Conservation (phyloP, 176 grass and related monocot genomes). For the Miscanthus lutarioriparius region DNA sequence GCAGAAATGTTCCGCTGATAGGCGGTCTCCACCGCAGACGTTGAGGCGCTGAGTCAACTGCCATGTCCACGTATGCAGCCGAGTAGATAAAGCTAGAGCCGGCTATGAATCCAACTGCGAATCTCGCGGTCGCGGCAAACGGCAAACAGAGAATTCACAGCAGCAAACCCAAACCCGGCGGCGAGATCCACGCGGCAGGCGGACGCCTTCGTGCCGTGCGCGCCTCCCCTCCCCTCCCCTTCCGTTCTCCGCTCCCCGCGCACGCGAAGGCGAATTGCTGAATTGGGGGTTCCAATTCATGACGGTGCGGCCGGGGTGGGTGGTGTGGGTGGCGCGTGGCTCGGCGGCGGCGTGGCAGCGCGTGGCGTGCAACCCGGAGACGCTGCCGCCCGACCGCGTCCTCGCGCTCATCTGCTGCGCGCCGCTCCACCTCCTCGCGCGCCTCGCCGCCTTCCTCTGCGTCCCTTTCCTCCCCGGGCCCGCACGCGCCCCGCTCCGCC, state of each 20-base stretch:
- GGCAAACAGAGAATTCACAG: neutral
- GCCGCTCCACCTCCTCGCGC: constrained; percentile 70
- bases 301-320: constrained; percentile 63
- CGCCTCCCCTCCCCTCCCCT: neutral
- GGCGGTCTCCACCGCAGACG: neutral
- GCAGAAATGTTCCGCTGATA: neutral
- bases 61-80: neutral
- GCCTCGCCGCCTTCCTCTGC: constrained; percentile 80
- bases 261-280: neutral
- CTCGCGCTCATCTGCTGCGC: constrained; percentile 73
- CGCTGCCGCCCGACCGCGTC: constrained; percentile 67
- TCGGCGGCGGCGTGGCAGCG: constrained; percentile 81
- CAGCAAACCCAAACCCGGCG: neutral
- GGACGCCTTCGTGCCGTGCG: neutral
- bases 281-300: constrained; percentile 32
- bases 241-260: neutral
- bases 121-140: neutral
- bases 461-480: constrained; percentile 48
- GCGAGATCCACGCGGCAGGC: constrained; percentile 14
- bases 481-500: constrained; percentile 5
- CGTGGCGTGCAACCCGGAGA: constrained; percentile 92
- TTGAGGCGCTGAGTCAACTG: neutral
- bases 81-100: neutral
- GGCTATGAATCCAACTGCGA: neutral
- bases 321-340: constrained; percentile 72